Conservation (phyloP, 2,329 filamentous ascomycete genomes). For the Colletotrichum sp. region DNA sequence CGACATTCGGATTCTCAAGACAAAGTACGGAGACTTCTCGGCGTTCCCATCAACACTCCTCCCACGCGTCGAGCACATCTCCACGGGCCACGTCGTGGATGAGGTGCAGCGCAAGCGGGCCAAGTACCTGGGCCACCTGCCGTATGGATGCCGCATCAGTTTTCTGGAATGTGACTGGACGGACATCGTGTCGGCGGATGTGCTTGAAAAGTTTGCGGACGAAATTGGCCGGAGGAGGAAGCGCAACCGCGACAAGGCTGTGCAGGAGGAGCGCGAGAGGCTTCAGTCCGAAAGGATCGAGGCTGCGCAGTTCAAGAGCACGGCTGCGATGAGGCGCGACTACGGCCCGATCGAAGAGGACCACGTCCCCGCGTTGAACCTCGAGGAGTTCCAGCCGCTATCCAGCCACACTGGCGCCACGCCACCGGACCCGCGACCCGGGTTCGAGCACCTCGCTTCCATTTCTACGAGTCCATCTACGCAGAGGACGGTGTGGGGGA, state of each 20-base stretch:
- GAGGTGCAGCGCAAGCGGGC: conserved; percentile 82
- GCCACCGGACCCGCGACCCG: conserved; percentile 61
- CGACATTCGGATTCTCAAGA: conserved; percentile 90
- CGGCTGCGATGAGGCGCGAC: conserved; percentile 42
- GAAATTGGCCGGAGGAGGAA: conserved; percentile 81
- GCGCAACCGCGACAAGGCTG: conserved; percentile 81
- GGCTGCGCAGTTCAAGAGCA: conserved; percentile 68
- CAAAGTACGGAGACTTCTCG: conserved; percentile 83
- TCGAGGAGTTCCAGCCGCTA: conserved; percentile 71
- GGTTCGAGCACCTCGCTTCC: conserved; percentile 73
- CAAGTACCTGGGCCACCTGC: conserved; percentile 87
- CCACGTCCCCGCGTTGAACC: conserved; percentile 46
- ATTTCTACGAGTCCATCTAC: conserved; percentile 82
- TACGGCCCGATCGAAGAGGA: conserved; percentile 45
- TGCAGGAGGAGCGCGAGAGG: conserved; percentile 84
- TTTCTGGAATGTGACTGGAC: conserved; percentile 97
- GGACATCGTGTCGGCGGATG: conserved; percentile 78
- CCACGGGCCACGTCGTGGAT: conserved; percentile 85
- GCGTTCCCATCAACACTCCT: conserved; percentile 85
- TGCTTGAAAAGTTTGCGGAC: conserved; percentile 75
- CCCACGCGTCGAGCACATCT: conserved; percentile 87
- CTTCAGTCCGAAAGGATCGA: conserved; percentile 82
- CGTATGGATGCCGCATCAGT: conserved; percentile 87
- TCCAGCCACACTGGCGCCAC: conserved; percentile 53
- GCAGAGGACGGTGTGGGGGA: conserved; percentile 91